These are phyloP conservation scores for Viola pubescens DNA, from an alignment of 441 rosid species.

Conservation along the genomic window DNA sequence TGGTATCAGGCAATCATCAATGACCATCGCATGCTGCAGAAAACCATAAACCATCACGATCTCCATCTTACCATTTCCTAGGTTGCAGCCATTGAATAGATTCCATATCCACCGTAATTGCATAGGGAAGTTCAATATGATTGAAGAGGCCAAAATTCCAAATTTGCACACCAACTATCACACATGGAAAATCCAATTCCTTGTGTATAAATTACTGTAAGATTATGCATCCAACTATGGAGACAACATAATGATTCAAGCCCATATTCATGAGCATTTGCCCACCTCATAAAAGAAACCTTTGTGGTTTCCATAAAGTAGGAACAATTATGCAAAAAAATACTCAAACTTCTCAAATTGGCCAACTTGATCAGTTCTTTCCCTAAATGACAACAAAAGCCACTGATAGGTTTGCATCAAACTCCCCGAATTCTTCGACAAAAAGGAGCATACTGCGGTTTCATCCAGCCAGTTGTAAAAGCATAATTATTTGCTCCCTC, in stretches of 20 bases:
- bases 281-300: constrained; percentile 11
- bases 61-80: constrained; percentile 2
- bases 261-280: constrained; percentile 1
- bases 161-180: not conserved
- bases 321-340: not conserved
- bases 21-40: constrained; percentile 5
- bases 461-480: constrained; percentile 2
- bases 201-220: constrained; percentile 6
- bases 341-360: constrained; percentile 12
- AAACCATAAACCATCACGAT: not conserved
- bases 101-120: not conserved
- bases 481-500: constrained; percentile 14
- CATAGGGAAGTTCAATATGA: constrained; percentile 1
- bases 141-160: constrained; percentile 3
- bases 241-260: constrained; percentile 2
- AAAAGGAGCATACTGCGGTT: constrained; percentile 8
- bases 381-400: constrained; percentile 5
- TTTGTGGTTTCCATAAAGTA: constrained; percentile 6
- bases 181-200: constrained; percentile 6
- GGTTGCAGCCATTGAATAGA: constrained; percentile 7
- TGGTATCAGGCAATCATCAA: not conserved
- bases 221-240: not conserved
- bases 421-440: constrained; percentile 10
- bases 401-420: not conserved
- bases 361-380: constrained; percentile 14